Evolutionary conservation across 1,284 basidiomycete species (phyloP).

Genomic region (Termitomyces sp.): DNA sequence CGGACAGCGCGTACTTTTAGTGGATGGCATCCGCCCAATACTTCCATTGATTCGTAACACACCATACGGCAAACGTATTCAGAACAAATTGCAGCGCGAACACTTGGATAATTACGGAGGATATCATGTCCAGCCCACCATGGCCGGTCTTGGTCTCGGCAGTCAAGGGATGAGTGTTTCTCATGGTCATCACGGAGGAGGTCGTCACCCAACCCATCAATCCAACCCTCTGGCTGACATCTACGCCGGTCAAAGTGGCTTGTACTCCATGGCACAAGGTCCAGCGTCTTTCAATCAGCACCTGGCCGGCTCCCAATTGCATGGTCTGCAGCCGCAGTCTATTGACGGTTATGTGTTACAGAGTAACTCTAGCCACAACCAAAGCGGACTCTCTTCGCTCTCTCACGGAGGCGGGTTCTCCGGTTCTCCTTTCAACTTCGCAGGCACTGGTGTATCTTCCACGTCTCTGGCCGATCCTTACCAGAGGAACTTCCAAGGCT

Average conservation of each 20-base stretch:
- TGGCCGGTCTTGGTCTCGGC: conserved; percentile 53
- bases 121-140: conserved; percentile 55
- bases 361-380: conserved; percentile 58
- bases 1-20: conserved; percentile 76
- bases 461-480: conserved; percentile 64
- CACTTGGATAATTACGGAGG: conserved; percentile 69
- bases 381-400: conserved; percentile 47
- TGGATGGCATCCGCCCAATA: conserved; percentile 95
- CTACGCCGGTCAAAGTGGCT: conserved; percentile 56
- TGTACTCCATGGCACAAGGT: conserved; percentile 48
- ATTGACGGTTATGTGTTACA: conserved; percentile 79
- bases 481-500: conserved; percentile 58
- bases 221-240: conserved; percentile 61
- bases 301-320: conserved; percentile 45
- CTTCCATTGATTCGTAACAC: conserved; percentile 95
- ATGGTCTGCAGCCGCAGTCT: conserved; percentile 57
- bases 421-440: conserved; percentile 52
- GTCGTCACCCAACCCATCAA: conserved; percentile 50
- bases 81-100: conserved; percentile 94
- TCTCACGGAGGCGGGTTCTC: conserved; percentile 51
- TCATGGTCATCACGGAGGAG: conserved; percentile 31
- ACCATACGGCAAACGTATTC: conserved; percentile 96
- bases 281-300: conserved; percentile 50
- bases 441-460: conserved; percentile 46
- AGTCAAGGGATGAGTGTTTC: conserved; percentile 47